These are phyloP conservation scores for Helenozyma baotianmanensis DNA, from an alignment of 805 yeast genomes.

Conservation along the genomic window DNA sequence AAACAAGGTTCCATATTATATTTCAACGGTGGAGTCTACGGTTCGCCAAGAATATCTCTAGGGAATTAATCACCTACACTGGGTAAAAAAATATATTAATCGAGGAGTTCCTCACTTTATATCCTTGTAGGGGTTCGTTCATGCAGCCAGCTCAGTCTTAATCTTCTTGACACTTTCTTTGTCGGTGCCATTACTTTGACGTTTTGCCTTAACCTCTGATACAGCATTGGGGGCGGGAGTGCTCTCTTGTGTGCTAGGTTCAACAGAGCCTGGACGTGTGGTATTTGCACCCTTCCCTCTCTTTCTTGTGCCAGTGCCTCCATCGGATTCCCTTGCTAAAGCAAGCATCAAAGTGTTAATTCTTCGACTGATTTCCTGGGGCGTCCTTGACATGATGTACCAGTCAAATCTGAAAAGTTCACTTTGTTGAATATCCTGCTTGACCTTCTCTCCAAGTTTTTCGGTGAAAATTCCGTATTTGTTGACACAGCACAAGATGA, in stretches of 20 bases:
- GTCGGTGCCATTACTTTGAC: not conserved
- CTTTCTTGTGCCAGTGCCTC: slow-evolving; percentile 56
- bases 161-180: slow-evolving; percentile 6
- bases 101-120: not conserved
- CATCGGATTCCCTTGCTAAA: slow-evolving; percentile 54
- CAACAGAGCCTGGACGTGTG: slow-evolving; percentile 33
- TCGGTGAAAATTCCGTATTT: slow-evolving; percentile 62
- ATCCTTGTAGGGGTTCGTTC: no score
- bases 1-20: slow-evolving; percentile 73
- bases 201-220: not conserved
- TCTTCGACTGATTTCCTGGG: slow-evolving; percentile 69
- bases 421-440: slow-evolving; percentile 56
- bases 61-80: not conserved
- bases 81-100: not conserved
- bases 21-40: slow-evolving; percentile 57
- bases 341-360: slow-evolving; percentile 64
- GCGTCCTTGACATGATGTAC: slow-evolving; percentile 65
- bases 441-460: slow-evolving; percentile 57
- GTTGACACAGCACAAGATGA: slow-evolving; percentile 54
- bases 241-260: slow-evolving; percentile 24
- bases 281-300: slow-evolving; percentile 16
- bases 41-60: slow-evolving; percentile 32
- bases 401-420: slow-evolving; percentile 68
- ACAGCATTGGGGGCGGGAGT: slow-evolving; percentile 9
- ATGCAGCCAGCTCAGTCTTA: slow-evolving; percentile 7